phyloP scores from a whole-genome alignment of 306 rosid genomes.

The Fagus sylvatica region DNA sequence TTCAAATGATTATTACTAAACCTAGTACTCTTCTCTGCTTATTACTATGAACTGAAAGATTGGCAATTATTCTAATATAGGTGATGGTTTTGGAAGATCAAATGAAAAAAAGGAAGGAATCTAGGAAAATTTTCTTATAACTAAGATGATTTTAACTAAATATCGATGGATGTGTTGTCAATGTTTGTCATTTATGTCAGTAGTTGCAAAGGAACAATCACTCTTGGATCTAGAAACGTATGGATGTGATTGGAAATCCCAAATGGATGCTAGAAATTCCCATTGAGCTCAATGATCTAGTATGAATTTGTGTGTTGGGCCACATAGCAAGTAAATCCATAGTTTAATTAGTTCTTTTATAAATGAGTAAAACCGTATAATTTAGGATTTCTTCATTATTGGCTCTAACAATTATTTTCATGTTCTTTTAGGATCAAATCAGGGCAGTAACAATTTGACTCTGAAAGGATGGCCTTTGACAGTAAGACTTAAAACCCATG shows the following conservation, averaged over 20 bases:
- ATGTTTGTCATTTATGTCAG: not conserved
- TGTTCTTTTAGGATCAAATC: conserved; percentile 55
- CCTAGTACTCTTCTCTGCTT: not conserved
- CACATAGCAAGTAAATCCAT: not conserved
- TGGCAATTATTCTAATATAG: not conserved
- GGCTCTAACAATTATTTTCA: conserved; percentile 24
- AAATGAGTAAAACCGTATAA: not conserved
- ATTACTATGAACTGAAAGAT: not conserved
- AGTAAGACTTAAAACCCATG: conserved; percentile 41
- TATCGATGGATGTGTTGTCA: not conserved
- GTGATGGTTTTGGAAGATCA: not conserved
- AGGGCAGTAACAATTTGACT: conserved; percentile 56
- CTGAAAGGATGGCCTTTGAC: conserved; percentile 74
- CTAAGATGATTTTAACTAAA: not conserved
- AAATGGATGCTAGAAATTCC: not conserved
- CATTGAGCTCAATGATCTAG: not conserved
- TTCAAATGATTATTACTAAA: not conserved
- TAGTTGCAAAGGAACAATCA: not conserved
- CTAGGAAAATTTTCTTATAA: not conserved
- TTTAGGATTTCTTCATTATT: conserved; percentile 9
- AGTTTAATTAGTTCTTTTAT: not conserved
- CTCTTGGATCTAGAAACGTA: not conserved
- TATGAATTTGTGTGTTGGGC: not conserved
- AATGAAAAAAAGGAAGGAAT: not conserved
- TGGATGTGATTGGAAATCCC: not conserved